Evolutionary conservation across 2,329 filamentous ascomycete genomes (phyloP).

Genomic region (Sodiomyces alkalinus): DNA sequence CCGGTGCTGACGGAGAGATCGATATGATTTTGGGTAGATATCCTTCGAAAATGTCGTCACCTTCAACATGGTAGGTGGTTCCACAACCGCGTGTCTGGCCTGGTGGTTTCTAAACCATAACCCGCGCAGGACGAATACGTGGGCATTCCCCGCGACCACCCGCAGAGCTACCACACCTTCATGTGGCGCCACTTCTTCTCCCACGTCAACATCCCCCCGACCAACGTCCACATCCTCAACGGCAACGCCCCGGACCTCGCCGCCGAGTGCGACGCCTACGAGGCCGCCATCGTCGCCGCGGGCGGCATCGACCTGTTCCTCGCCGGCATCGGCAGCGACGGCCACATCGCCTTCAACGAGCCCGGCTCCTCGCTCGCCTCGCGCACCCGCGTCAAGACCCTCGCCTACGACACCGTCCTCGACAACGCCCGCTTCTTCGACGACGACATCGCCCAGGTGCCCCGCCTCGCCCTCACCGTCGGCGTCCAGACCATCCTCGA

Average conservation of each 20-base stretch:
- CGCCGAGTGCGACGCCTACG: conserved; percentile 65
- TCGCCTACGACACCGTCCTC: conserved; percentile 75
- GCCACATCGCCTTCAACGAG: conserved; percentile 85
- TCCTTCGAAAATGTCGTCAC: conserved; percentile 82
- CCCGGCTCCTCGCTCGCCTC: conserved; percentile 66
- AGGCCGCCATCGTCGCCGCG: conserved; percentile 56
- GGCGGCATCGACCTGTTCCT: conserved; percentile 80
- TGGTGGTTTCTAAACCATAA: background rate
- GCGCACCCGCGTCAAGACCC: conserved; percentile 70
- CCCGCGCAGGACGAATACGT: conserved; percentile 63
- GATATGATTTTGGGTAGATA: conserved; percentile 36
- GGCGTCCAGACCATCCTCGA: conserved; percentile 75
- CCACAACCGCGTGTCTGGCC: conserved; percentile 1
- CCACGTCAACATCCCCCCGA: conserved; percentile 64
- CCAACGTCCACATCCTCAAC: conserved; percentile 73
- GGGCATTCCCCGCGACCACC: conserved; percentile 66
- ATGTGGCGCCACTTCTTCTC: conserved; percentile 92
- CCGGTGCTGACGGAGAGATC: too few species aligned
- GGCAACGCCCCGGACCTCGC: conserved; percentile 64
- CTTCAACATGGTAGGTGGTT: conserved; percentile 63
- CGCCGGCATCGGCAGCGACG: conserved; percentile 72
- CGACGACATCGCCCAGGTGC: conserved; percentile 58
- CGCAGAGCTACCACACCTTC: conserved; percentile 79
- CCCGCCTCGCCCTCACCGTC: conserved; percentile 70
- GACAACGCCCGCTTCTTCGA: conserved; percentile 77